Evolutionary conservation across 2,329 filamentous ascomycete species (phyloP).

Genomic region (Reticulascus tulasneorum): DNA sequence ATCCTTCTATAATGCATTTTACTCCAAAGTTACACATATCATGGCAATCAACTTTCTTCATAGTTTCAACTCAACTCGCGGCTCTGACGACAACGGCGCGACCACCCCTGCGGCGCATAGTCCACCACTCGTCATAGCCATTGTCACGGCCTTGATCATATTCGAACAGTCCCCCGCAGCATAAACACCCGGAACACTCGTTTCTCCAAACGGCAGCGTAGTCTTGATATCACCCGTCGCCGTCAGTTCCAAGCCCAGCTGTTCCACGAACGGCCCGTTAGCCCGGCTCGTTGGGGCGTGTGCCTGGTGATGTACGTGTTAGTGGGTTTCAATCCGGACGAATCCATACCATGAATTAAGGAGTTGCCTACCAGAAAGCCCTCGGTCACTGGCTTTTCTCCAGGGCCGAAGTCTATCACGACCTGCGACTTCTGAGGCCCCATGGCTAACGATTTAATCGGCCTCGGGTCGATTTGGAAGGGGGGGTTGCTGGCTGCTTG

Average conservation of each 20-base stretch:
- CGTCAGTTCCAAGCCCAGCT: slow-evolving; percentile 39
- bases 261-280: slow-evolving; percentile 35
- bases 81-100: slow-evolving; percentile 6
- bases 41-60: slow-evolving; percentile 1
- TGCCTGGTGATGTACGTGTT: slow-evolving; percentile 15
- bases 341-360: neutral
- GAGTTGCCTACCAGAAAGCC: slow-evolving; percentile 30
- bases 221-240: slow-evolving; percentile 39
- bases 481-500: slow-evolving; percentile 26
- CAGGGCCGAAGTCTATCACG: slow-evolving; percentile 35
- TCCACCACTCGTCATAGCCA: slow-evolving; percentile 24
- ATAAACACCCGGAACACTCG: slow-evolving; percentile 47
- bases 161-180: slow-evolving; percentile 47
- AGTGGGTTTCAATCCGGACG: neutral
- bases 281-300: slow-evolving; percentile 33
- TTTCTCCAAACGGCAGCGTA: slow-evolving; percentile 41
- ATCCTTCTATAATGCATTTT: too few relatives aligned
- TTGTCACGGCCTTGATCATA: slow-evolving; percentile 22
- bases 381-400: slow-evolving; percentile 27
- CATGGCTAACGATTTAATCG: slow-evolving; percentile 25
- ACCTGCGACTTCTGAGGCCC: slow-evolving; percentile 22
- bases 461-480: slow-evolving; percentile 33
- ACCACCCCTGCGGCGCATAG: slow-evolving; percentile 23
- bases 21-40: too few relatives aligned
- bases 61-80: slow-evolving; percentile 3